These are phyloP conservation scores for Lactuca saligna DNA, from an alignment of 129 eudicot genomes.

Conservation along the genomic window DNA sequence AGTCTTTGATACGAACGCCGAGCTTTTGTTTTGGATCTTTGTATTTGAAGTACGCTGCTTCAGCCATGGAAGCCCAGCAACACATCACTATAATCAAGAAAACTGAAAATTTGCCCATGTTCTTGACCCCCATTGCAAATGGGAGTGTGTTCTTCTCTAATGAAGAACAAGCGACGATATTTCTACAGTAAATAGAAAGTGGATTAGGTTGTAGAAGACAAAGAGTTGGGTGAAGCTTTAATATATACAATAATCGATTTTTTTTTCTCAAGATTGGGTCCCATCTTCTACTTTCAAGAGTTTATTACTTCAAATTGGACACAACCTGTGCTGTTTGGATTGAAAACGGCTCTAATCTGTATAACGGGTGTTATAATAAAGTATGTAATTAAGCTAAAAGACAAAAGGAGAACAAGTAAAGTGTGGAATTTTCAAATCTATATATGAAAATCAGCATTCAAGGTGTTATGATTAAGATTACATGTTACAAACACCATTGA, in stretches of 20 bases:
- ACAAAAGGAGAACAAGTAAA: slow-evolving; percentile 3
- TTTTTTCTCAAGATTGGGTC: slow-evolving; percentile 16
- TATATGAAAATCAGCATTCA: slow-evolving; percentile 6
- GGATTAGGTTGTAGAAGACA: slow-evolving; percentile 12
- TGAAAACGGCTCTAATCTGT: slow-evolving; percentile 16
- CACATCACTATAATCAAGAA: slow-evolving; percentile 35
- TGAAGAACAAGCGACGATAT: slow-evolving; percentile 12
- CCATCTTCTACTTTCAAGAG: slow-evolving; percentile 8
- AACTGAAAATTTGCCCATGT: slow-evolving; percentile 27
- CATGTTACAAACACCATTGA: slow-evolving; percentile 16
- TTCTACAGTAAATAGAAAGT: slow-evolving; percentile 19
- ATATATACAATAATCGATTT: neutral
- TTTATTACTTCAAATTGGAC: slow-evolving; percentile 23
- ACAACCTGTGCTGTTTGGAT: neutral
- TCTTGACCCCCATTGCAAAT: slow-evolving; percentile 35
- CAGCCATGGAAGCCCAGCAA: slow-evolving; percentile 42
- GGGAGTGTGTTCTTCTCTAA: slow-evolving; percentile 16
- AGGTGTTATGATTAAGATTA: neutral
- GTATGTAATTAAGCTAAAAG: slow-evolving; percentile 13
- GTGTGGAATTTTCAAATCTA: slow-evolving; percentile 5
- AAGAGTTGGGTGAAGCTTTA: slow-evolving; percentile 20
- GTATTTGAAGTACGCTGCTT: slow-evolving; percentile 53
- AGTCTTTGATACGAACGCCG: slow-evolving; percentile 52
- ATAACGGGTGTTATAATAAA: slow-evolving; percentile 9
- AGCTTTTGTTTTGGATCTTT: slow-evolving; percentile 70